A percentile compares a stretch with the other conserved stretches of the same genome.
Conservation (phyloP, 495 filamentous ascomycete genomes). For the Trypethelium eluteriae region DNA sequence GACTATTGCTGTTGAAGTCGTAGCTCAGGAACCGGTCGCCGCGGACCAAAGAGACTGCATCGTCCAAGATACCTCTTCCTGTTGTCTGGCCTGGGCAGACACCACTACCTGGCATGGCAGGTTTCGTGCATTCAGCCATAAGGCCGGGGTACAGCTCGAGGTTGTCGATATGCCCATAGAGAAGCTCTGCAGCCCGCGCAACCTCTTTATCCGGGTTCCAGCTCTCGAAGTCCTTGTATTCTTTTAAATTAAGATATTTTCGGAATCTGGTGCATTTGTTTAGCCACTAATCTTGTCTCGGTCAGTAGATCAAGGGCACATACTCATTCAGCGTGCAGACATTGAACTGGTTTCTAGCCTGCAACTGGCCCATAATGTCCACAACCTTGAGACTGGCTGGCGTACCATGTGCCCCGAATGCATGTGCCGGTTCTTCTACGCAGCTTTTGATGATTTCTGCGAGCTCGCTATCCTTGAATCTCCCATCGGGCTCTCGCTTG, state of each 20-base stretch:
- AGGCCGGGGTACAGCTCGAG: conserved; percentile 31
- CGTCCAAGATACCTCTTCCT: conserved; percentile 31
- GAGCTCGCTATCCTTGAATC: conserved; percentile 52
- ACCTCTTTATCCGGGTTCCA: conserved; percentile 28
- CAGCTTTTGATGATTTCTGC: conserved; percentile 50
- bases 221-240: conserved; percentile 28
- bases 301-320: not conserved
- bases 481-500: conserved; percentile 48
- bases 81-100: conserved; percentile 33
- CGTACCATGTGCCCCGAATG: conserved; percentile 30
- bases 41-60: conserved; percentile 31
- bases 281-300: not conserved
- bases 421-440: conserved; percentile 47
- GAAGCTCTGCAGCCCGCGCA: conserved; percentile 28
- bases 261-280: conserved; percentile 26
- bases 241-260: conserved; percentile 27
- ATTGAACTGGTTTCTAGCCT: conserved; percentile 30
- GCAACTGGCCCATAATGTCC: conserved; percentile 30
- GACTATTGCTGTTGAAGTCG: conserved; percentile 31
- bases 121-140: conserved; percentile 31
- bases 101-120: conserved; percentile 30
- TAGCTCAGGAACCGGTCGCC: conserved; percentile 32
- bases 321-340: conserved; percentile 34
- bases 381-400: conserved; percentile 30
- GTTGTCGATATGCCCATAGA: conserved; percentile 31